Evolutionary conservation across 2,329 filamentous ascomycete species (phyloP), one percentile per base, ranked within the genome.

Genomic region (Clonostachys solani): DNA sequence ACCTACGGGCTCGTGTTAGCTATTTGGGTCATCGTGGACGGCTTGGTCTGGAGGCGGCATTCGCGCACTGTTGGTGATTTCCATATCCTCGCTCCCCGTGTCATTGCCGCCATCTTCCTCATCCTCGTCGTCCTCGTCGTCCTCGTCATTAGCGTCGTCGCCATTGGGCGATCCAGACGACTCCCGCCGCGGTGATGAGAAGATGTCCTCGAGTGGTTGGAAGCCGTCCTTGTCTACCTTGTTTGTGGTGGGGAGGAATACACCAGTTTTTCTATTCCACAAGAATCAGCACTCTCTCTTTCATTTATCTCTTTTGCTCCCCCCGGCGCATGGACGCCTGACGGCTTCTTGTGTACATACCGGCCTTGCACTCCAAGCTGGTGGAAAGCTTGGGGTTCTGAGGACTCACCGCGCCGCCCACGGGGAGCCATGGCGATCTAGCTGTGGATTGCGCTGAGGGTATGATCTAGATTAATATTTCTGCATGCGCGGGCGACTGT

Each of bases 161-260:
- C 54, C 60, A 51, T 57, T 66, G 57, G 44, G 53, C 40, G 43
- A 56, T 50, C 33, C 57, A 52, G 51, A 58, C 51, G 42, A 52
- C 58, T 84, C 87, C 54, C 84, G 87, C 54, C 82, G 80, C 13
- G 92, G 91, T 17, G 92, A 96, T 9, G 92, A 96, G 66, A 96
- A 96, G 54, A 97, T 82, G 55, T 83, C 82, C 35, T 92, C 88
- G 49, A 96, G 79, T 35, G 89, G 86, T 63, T 96, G 90, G 73
- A 99, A 84, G 65, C 92, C 94, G 75, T 96, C 77, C 64, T 95
- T 91, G 68, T 97, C 92, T 69, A 90, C 87, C 50, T 84, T 74
- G 45, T 89, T 89, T 47, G 75, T 83, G 59, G 96, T 89, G 58
- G 83, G 81, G 33, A 97, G 68, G 1, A 83, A 87, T 23, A 95